phyloP scores from a whole-genome alignment of 78 protist genomes.

The Protostelium mycophagum region DNA sequence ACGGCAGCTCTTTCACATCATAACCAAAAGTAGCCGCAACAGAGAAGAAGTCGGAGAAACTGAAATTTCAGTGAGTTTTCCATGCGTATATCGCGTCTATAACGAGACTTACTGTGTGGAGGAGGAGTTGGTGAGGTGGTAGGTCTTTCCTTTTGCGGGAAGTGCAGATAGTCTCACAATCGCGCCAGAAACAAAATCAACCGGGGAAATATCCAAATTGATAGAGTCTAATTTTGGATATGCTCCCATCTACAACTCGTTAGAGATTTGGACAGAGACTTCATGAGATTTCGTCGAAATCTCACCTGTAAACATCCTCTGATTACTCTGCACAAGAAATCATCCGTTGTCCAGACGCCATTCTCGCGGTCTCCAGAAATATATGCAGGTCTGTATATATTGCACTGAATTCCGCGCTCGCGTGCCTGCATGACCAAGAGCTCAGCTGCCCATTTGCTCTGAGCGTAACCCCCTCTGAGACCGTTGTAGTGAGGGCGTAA shows the following conservation, averaged over 20 bases:
- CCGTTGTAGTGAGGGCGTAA: neutral
- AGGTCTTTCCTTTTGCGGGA: neutral
- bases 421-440: neutral
- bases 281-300: too few species aligned
- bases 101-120: neutral
- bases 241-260: neutral
- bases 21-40: neutral
- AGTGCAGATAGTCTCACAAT: neutral
- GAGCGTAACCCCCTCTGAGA: conserved; percentile 7
- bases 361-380: neutral
- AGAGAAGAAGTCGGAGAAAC: neutral
- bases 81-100: too few species aligned
- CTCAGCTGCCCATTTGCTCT: conserved; percentile 5
- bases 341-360: conserved; percentile 6
- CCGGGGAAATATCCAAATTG: neutral
- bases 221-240: neutral
- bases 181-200: neutral
- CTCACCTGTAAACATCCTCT: neutral
- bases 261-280: neutral
- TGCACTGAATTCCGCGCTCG: neutral
- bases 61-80: neutral
- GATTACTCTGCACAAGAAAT: conserved; percentile 7
- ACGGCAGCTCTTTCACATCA: neutral
- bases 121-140: neutral
- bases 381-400: neutral